Conservation (phyloP, 2,329 filamentous ascomycete species). For the Thielaviopsis musarum region DNA sequence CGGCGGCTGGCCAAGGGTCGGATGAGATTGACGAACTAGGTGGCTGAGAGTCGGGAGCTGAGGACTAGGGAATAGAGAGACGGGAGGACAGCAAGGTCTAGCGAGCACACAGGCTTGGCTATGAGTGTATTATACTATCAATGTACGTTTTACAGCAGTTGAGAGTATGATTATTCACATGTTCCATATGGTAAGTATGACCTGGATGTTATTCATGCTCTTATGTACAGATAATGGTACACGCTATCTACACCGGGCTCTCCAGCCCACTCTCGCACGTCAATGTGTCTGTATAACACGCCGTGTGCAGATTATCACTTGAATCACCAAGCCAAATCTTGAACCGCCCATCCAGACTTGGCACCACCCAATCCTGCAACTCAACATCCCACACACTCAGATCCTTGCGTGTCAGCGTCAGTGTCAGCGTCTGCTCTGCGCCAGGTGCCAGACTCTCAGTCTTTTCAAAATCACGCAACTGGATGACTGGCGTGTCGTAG, state of each 20-base stretch:
- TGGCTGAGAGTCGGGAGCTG: too few relatives aligned
- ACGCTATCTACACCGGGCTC: slow-evolving; percentile 4
- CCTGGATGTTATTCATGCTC: too few relatives aligned
- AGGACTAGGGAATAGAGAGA: not conserved
- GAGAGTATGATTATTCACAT: not conserved
- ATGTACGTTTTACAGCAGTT: too few relatives aligned
- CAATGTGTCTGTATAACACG: slow-evolving; percentile 18
- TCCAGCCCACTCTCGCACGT: slow-evolving; percentile 16
- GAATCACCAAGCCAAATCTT: slow-evolving; percentile 24
- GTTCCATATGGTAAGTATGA: too few relatives aligned
- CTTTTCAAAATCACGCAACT: slow-evolving; percentile 62
- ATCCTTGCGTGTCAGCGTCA: slow-evolving; percentile 49
- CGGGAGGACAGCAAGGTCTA: not conserved
- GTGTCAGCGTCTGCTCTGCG: slow-evolving; percentile 33
- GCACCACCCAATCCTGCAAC: slow-evolving; percentile 50
- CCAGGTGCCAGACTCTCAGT: slow-evolving; percentile 35
- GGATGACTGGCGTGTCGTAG: slow-evolving; percentile 47
- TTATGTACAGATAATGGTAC: not conserved
- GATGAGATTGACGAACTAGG: slow-evolving; percentile 10
- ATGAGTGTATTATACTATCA: slow-evolving; percentile 3
- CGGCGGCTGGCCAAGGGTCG: slow-evolving; percentile 37
- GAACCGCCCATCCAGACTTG: slow-evolving; percentile 21
- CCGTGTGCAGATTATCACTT: slow-evolving; percentile 19
- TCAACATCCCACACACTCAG: slow-evolving; percentile 56
- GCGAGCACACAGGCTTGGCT: not conserved